These are phyloP conservation scores for Hyaloperonospora arabidopsidis DNA, from an alignment of 352 stramenopile genomes.

Conservation along the genomic window DNA sequence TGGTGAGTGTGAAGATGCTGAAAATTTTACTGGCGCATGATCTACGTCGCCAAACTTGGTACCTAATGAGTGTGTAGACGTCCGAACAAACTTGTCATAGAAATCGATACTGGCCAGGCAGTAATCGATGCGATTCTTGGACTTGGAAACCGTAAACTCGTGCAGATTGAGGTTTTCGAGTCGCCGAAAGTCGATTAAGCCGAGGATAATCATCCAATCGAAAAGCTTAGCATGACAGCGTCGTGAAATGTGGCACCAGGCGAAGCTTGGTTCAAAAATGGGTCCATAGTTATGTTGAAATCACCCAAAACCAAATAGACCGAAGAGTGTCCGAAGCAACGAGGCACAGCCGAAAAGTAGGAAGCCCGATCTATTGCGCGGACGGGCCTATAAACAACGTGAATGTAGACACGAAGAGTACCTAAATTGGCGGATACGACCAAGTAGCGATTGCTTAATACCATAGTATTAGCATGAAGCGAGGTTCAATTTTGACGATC, in stretches of 20 bases:
- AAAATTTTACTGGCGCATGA: background rate
- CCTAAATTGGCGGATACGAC: background rate
- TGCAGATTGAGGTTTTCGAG: background rate
- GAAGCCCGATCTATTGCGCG: background rate
- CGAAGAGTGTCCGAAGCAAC: background rate
- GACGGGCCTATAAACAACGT: slow-evolving; percentile 1
- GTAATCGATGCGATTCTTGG: slow-evolving; percentile 6
- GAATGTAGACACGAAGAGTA: background rate
- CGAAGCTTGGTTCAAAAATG: slow-evolving; percentile 1
- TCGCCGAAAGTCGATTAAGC: slow-evolving; percentile 2
- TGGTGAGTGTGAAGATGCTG: background rate
- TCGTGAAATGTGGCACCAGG: background rate
- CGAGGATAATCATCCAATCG: slow-evolving; percentile 3
- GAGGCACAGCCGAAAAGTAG: slow-evolving; percentile 1
- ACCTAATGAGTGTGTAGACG: background rate
- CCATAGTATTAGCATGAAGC: background rate
- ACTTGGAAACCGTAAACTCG: background rate
- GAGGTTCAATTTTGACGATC: background rate
- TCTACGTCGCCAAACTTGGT: slow-evolving; percentile 3
- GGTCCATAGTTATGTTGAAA: slow-evolving; percentile 7
- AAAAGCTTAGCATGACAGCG: background rate
- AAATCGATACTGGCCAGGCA: background rate
- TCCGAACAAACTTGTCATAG: background rate
- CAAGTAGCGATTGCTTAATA: slow-evolving; percentile 1
- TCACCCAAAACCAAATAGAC: slow-evolving; percentile 8